These are phyloP conservation scores for Calamus simplicifolius DNA, from an alignment of 176 grass and related monocot species.

Conservation along the genomic window DNA sequence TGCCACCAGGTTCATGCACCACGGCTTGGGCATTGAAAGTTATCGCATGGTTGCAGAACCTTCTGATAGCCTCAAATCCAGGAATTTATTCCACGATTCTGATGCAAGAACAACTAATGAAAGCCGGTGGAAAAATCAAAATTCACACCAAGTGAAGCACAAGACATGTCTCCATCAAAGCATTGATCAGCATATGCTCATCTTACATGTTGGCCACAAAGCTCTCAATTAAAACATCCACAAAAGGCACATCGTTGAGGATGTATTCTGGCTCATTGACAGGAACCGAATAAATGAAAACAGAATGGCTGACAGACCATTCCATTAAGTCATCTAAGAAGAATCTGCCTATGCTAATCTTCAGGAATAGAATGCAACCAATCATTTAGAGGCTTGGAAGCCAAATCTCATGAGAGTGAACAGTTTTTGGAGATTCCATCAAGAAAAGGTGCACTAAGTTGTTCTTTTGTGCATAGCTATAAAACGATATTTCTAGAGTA, in stretches of 20 bases:
- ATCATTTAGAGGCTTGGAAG: slow-evolving; percentile 9
- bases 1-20: slow-evolving; percentile 1
- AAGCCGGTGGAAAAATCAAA: slow-evolving; percentile 28
- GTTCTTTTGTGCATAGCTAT: too few relatives aligned
- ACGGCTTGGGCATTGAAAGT: slow-evolving; percentile 38
- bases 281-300: slow-evolving; percentile 13
- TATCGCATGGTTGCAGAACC: slow-evolving; percentile 48
- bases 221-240: slow-evolving; percentile 30
- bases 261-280: slow-evolving; percentile 13
- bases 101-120: slow-evolving; percentile 31
- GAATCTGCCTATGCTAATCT: slow-evolving; percentile 15
- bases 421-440: too few relatives aligned
- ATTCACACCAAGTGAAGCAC: slow-evolving; percentile 31
- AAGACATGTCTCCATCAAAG: slow-evolving; percentile 26
- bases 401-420: too few relatives aligned
- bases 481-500: too few relatives aligned
- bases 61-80: slow-evolving; percentile 40
- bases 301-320: too few relatives aligned
- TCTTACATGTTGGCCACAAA: slow-evolving; percentile 36
- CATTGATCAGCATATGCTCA: slow-evolving; percentile 39
- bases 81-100: slow-evolving; percentile 61
- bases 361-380: slow-evolving; percentile 5
- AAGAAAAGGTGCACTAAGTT: too few relatives aligned
- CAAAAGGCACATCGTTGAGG: slow-evolving; percentile 18
- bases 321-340: not conserved